A percentile compares a stretch with the other conserved stretches of the same genome.
phyloP scores from a whole-genome alignment of 2,329 filamentous ascomycete genomes.

The Massarina eburnea region DNA sequence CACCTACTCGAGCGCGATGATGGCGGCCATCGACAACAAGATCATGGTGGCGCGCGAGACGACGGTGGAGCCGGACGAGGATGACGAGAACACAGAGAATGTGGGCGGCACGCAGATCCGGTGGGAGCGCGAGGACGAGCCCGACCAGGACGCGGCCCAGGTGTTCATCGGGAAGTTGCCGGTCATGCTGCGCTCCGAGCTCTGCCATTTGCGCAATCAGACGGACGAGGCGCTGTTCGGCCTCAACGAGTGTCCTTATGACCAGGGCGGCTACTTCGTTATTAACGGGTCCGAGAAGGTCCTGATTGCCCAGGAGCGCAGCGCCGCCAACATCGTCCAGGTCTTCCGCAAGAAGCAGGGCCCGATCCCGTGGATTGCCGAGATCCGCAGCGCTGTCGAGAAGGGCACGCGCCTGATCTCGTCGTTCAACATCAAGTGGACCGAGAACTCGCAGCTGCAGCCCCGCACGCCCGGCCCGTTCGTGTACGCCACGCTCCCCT shows the following conservation, averaged over 20 bases:
- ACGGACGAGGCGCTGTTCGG: slow-evolving; percentile 84
- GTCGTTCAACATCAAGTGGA: slow-evolving; percentile 86
- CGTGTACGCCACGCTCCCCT: slow-evolving; percentile 87
- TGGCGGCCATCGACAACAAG: slow-evolving; percentile 83
- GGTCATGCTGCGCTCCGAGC: slow-evolving; percentile 97
- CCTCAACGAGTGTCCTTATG: slow-evolving; percentile 95
- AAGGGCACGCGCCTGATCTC: slow-evolving; percentile 95
- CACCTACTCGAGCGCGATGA: slow-evolving; percentile 90
- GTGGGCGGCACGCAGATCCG: slow-evolving; percentile 41
- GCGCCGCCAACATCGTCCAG: slow-evolving; percentile 97
- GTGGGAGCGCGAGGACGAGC: slow-evolving; percentile 54
- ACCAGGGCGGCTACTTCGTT: slow-evolving; percentile 97
- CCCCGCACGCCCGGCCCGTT: slow-evolving; percentile 82
- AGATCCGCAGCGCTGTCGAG: slow-evolving; percentile 94
- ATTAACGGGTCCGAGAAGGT: slow-evolving; percentile 99
- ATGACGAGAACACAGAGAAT: slow-evolving; percentile 59
- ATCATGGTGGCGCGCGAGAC: slow-evolving; percentile 81
- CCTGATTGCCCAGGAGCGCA: slow-evolving; percentile 94
- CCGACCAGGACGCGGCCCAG: slow-evolving; percentile 62
- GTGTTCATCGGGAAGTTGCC: slow-evolving; percentile 95
- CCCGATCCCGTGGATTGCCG: slow-evolving; percentile 88
- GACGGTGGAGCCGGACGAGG: slow-evolving; percentile 65
- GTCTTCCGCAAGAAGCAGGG: slow-evolving; percentile 99
- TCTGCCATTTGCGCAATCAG: slow-evolving; percentile 84
- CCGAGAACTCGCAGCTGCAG: slow-evolving; percentile 78